Base-by-base conservation (phyloP, 345 rosid species). In the Dimocarpus longan region DNA sequence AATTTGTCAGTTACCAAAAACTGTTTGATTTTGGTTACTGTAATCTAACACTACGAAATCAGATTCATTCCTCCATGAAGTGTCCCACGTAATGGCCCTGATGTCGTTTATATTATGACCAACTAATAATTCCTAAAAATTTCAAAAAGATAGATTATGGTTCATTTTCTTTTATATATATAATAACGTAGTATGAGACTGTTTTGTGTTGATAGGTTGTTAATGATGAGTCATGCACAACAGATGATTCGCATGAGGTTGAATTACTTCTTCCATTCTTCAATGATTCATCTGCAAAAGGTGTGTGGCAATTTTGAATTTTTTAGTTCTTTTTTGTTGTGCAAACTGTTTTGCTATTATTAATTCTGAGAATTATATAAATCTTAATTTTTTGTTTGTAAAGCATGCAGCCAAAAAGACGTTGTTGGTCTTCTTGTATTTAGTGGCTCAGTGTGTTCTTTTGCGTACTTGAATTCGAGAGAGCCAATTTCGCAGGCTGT, bases 401-500 rank as follows among this genome's bases (percentile, higher is more conserved):
- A 87, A 91, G 99, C 93, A 80, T 84, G 83, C 91, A 85, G 84
- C 81, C 81, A 86, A 75, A 88, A 90, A 76, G 86, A 86, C 72
- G 84, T 92, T 76, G 68, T 79, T 74, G 99, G 99, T 62, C 68
- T 92, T 82, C 82, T 92, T 62, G 80, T 82, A 70, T 86, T 91
- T 39, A 75, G 87, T 80, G 95, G 98, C 71, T 91, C 94, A 0
- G 76, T 95, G 60, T 85, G 86, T 83, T 92, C 97, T 22, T 89
- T 80, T 82, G 92, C 98, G 39, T 90, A 89, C 85, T 79, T 88
- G 84, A 88, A 87, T 82, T 80, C 85, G 13, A 93, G 92, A 84
- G 99, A 95, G 84, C 88, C 93, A 57, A 83, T 89, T 79, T 90
- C 95, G 63, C 95, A 92, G 84, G 97, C 98, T 75, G 78, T 92